Conservation (phyloP, 1,284 basidiomycete species). For the Takashimella tepidaria region DNA sequence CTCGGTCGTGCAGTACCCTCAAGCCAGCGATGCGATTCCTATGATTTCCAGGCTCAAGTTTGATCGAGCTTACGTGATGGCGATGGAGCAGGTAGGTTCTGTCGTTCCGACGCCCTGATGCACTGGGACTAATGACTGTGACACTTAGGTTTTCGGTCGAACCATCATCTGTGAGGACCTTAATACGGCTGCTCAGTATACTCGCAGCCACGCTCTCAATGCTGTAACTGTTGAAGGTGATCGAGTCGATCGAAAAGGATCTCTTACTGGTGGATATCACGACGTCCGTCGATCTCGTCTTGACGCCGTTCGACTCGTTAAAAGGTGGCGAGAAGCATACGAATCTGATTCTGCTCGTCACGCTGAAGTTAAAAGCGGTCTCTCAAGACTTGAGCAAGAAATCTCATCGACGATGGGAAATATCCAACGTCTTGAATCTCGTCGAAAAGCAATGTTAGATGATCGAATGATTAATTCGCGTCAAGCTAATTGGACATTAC, state of each 20-base stretch:
- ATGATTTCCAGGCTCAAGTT: conserved; percentile 78
- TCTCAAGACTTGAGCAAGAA: conserved; percentile 75
- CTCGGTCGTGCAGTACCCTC: conserved; percentile 60
- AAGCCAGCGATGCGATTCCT: conserved; percentile 81
- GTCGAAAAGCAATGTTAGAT: conserved; percentile 66
- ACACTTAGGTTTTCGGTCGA: conserved; percentile 76
- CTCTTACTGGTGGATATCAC: conserved; percentile 92
- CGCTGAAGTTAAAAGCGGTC: conserved; percentile 66
- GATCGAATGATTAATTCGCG: conserved; percentile 63
- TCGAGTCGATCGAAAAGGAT: conserved; percentile 93
- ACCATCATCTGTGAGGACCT: conserved; percentile 93
- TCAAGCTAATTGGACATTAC: conserved; percentile 59
- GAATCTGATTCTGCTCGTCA: conserved; percentile 62
- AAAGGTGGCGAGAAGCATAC: conserved; percentile 69
- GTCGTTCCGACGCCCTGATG: no score
- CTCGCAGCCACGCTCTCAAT: conserved; percentile 88
- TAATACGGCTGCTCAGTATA: conserved; percentile 87
- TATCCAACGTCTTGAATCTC: conserved; percentile 65
- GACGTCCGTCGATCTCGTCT: conserved; percentile 85
- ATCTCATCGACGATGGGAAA: conserved; percentile 71
- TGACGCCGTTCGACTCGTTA: conserved; percentile 75
- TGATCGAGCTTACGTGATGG: conserved; percentile 66
- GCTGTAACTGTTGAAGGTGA: conserved; percentile 97
- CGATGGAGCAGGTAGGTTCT: conserved; percentile 68
- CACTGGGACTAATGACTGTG: no score